Conservation (phyloP, 176 grass and related monocot species). For the Zoysia pacifica region DNA sequence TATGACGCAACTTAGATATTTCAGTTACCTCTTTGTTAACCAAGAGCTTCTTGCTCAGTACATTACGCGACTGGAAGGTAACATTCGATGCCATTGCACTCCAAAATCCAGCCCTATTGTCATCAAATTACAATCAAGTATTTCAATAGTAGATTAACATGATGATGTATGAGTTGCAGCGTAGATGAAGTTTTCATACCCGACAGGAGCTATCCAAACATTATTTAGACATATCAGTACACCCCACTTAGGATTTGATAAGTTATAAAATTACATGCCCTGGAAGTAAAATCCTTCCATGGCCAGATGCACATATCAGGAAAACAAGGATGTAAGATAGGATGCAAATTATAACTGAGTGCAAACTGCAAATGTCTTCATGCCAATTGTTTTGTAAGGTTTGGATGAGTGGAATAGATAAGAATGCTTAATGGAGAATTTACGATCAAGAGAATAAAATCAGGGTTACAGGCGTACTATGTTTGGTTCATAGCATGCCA, state of each 20-base stretch:
- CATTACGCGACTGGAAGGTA: constrained; percentile 89
- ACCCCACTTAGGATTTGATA: not conserved
- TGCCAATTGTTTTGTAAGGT: too few species aligned
- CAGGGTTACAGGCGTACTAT: too few species aligned
- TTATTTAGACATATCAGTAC: not conserved
- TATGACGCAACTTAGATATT: not conserved
- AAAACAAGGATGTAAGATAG: not conserved
- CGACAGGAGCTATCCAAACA: not conserved
- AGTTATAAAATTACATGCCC: not conserved
- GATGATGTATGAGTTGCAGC: not conserved
- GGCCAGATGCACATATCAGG: not conserved
- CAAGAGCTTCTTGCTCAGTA: constrained; percentile 95
- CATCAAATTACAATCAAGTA: not conserved
- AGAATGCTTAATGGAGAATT: too few species aligned
- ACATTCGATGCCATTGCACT: constrained; percentile 89
- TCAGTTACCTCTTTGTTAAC: constrained; percentile 83
- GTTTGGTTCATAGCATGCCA: too few species aligned
- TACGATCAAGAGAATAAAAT: too few species aligned
- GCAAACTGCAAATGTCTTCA: not conserved
- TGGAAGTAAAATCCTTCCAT: not conserved
- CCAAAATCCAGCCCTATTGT: constrained; percentile 73
- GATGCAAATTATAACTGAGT: not conserved
- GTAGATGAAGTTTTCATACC: not conserved
- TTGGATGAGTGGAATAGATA: too few species aligned
- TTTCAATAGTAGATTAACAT: not conserved